Evolutionary conservation across 441 rosid genomes (phyloP).

Genomic region (Pelargonium hybrid): DNA sequence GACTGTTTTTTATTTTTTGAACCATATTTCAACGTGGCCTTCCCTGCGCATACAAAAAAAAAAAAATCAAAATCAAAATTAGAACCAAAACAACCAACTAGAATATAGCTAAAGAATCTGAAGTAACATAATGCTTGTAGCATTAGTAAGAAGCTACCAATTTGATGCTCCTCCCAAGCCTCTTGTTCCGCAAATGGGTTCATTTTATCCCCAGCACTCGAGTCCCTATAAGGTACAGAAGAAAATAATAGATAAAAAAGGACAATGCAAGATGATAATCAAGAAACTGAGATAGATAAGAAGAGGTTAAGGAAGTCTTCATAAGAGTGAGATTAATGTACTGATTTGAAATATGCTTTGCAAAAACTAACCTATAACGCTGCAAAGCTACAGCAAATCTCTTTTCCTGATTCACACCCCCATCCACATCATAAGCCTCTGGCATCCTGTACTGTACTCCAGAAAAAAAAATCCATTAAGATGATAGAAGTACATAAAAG

Average conservation of each 20-base stretch:
- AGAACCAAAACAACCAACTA: conserved; percentile 11
- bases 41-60: conserved; percentile 38
- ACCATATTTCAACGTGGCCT: conserved; percentile 71
- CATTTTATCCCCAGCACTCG: conserved; percentile 68
- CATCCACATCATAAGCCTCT: conserved; percentile 86
- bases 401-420: conserved; percentile 81
- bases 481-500: neutral
- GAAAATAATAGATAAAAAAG: conserved; percentile 8
- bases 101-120: neutral
- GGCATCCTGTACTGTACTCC: conserved; percentile 78
- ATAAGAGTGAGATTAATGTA: neutral
- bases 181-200: conserved; percentile 97
- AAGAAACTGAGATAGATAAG: neutral
- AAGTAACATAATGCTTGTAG: conserved; percentile 8
- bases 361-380: conserved; percentile 58
- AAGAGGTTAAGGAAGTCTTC: neutral
- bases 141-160: conserved; percentile 35
- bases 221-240: conserved; percentile 36
- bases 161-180: conserved; percentile 99
- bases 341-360: neutral
- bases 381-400: conserved; percentile 85
- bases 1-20: conserved; percentile 63
- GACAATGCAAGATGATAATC: conserved; percentile 1
- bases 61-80: conserved; percentile 11
- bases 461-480: conserved; percentile 12